Base-by-base conservation (phyloP, 768 basidiomycete species). In the Crucibulum laeve region DNA sequence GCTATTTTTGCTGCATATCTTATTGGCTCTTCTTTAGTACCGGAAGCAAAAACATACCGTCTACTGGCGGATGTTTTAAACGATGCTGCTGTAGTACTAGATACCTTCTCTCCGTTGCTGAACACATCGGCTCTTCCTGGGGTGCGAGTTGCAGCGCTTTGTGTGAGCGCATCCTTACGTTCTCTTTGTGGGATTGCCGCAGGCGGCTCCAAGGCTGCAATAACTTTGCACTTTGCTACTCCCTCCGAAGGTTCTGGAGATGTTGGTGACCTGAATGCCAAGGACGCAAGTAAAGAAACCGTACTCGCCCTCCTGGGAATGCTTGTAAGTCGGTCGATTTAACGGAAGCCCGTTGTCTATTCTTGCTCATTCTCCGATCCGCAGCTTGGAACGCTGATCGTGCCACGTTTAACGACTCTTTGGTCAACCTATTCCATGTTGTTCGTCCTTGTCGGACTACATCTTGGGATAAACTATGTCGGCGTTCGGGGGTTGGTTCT, bases 201-300 rank as follows among this genome's bases (percentile, higher is more conserved):
- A 5, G 80, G 77, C 11, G 84, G 84, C 1, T 84, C 84, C 3
- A 86, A 84, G 56, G 76, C 83, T 1, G 81, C 84, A 2, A 70
- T 87, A 14, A 76, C 81, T 0, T 61, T 82, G 42, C 84, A 86
- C 53, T 83, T 86, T 50, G 76, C 82, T 0, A 74, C 71, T 3
- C 73, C 80, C 1, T 40, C 66, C 11, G 55, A 47, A 7, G 73
- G 74, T 0, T 68, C 68, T 32, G 82, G 82, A 4, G 84, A 87
- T 49, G 65, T 86, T 10, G 83, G 84, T 1, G 84, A 87, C 50
- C 63, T 86, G 32, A 84, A 79, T 45, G 84, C 83, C 1, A 87
- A 87, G 54, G 83, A 83, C 46, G 71, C 79, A 0, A 85, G 83
- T 57, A 81, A 82, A 48, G 83, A 86, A 59, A 87, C 84, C 0